phyloP scores from a whole-genome alignment of 192 early-diverging fungal species.

The Entomortierella lignicola region DNA sequence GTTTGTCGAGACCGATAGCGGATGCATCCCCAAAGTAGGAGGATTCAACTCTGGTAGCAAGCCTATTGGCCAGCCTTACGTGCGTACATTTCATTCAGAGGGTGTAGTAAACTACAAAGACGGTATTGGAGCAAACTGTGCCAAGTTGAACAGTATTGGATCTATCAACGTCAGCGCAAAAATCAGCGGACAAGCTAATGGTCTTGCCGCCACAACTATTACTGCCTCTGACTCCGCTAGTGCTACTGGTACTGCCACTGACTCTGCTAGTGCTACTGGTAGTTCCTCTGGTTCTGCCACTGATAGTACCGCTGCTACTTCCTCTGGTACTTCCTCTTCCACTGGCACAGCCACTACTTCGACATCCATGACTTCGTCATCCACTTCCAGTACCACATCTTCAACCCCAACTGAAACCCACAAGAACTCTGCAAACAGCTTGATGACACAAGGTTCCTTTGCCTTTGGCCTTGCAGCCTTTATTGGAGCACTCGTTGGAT shows the following conservation, averaged over 20 bases:
- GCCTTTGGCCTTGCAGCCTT: conserved; percentile 17
- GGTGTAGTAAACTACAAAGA: conserved; percentile 42
- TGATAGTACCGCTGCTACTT: background rate
- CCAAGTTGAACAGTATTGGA: conserved; percentile 16
- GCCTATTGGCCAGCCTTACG: conserved; percentile 27
- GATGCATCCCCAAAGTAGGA: conserved; percentile 23
- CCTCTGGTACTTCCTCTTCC: background rate
- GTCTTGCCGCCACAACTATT: background rate
- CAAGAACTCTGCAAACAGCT: background rate
- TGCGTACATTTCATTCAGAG: conserved; percentile 7
- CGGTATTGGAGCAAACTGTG: conserved; percentile 37
- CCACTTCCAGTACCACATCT: no score
- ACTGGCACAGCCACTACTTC: background rate
- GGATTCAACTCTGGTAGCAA: conserved; percentile 47
- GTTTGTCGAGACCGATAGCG: conserved; percentile 36
- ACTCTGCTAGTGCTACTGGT: background rate
- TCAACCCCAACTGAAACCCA: background rate
- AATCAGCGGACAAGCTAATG: no score
- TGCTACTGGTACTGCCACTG: background rate
- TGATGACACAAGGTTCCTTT: conserved; percentile 12
- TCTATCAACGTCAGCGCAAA: conserved; percentile 32
- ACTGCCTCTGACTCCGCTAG: background rate
- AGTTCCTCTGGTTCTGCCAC: background rate
- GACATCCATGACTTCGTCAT: background rate
- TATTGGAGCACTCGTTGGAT: conserved; percentile 14